Conservation (phyloP, 2,329 filamentous ascomycete species). For the Arthrocladium fulminans region DNA sequence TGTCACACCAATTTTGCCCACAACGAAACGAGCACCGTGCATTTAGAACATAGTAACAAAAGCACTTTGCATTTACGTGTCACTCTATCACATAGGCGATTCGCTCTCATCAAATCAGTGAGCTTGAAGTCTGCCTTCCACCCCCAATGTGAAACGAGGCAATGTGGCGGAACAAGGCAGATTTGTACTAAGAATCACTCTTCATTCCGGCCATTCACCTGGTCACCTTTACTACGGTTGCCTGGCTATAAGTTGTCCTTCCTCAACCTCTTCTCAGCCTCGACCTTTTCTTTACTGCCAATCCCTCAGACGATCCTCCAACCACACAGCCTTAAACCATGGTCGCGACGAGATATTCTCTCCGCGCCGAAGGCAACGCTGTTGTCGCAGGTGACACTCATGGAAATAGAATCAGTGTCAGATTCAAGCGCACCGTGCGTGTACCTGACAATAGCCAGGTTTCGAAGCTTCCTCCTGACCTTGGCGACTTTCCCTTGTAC, state of each 20-base stretch:
- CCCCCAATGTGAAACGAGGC: too few species aligned
- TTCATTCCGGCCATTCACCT: not conserved
- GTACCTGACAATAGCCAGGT: slow-evolving; percentile 3
- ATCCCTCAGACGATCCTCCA: too few species aligned
- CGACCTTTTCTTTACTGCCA: not conserved
- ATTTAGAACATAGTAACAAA: too few species aligned
- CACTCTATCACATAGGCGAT: too few species aligned
- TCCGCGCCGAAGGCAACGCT: not conserved
- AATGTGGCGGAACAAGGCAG: not conserved
- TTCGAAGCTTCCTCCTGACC: not conserved
- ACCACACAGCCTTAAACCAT: too few species aligned
- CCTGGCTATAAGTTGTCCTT: not conserved
- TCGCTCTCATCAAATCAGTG: slow-evolving; percentile 17
- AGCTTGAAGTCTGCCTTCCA: too few species aligned
- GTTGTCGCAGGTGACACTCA: not conserved
- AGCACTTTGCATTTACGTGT: too few species aligned
- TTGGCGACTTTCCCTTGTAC: slow-evolving; percentile 1
- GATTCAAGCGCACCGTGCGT: slow-evolving; percentile 3
- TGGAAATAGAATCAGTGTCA: not conserved
- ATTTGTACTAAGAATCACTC: not conserved
- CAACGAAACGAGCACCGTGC: too few species aligned
- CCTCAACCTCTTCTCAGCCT: not conserved
- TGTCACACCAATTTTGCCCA: too few species aligned
- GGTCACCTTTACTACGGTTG: too few species aligned
- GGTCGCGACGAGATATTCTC: not conserved